Evolutionary conservation across 2,329 filamentous ascomycete species (phyloP), one percentile per base, ranked within the genome.

Genomic region (Coniochaeta ligniaria): DNA sequence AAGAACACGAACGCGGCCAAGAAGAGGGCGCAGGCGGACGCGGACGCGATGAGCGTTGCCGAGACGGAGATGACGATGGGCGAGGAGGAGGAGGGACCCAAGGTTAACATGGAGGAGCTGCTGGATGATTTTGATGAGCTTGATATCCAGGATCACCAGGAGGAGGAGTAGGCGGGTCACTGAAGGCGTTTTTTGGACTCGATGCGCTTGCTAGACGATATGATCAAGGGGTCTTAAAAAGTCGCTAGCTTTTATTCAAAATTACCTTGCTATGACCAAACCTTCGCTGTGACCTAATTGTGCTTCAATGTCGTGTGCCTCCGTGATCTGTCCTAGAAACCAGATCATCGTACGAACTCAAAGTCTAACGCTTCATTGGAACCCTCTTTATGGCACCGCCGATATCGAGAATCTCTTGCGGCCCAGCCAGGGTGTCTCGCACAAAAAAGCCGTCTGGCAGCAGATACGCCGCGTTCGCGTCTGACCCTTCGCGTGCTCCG

Each of bases 111-210:
- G 86, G 83, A 94, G 22, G 90, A 93, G 73, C 75, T 97, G 70
- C 80, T 96, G 69, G 93, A 97, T 72, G 93, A 96, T 73, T 92
- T 97, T 79, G 92, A 96, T 71, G 93, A 96, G 69, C 84, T 96
- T 72, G 87, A 83, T 54, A 86, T 96, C 77, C 75, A 84, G 64
- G 85, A 89, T 61, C 50, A 65, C 16, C 63, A 66, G 59, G 61
- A 66, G 45, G 5, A 26, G 47, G 24, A 31, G 24, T 28, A 17
- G 24, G 20, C 7, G 22, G 35, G 12, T 47, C 43, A 47, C 43
- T 24, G 14, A 17, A 17, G 47, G 47, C 47, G 47, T 52, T 52
- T 12, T n/a, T 17, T 17, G 38, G 38, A n/a, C 9, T 17, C 22
- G 31, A 54, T 56, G 52, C 54, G 54, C 50, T 43, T 9, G 9